phyloP scores from a whole-genome alignment of 345 rosid genomes.

The Ceriops decandra region DNA sequence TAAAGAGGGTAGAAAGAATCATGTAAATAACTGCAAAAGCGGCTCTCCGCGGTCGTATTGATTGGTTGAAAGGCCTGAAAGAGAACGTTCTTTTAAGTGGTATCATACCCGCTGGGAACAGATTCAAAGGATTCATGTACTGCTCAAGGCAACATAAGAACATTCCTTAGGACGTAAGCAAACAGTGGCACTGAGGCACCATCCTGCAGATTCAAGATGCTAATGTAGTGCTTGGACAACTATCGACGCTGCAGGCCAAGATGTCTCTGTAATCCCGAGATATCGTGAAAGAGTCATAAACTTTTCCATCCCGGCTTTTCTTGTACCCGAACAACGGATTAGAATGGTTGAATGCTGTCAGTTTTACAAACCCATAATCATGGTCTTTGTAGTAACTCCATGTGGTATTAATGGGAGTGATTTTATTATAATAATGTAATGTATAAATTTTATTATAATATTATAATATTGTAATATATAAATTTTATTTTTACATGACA shows the following conservation, averaged over 20 bases:
- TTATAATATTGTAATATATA: too few species aligned
- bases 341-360: slow-evolving; percentile 54
- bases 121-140: neutral
- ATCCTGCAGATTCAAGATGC: slow-evolving; percentile 37
- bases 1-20: too few species aligned
- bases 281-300: slow-evolving; percentile 55
- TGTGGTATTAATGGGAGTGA: slow-evolving; percentile 36
- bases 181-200: too few species aligned
- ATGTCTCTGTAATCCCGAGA: slow-evolving; percentile 47
- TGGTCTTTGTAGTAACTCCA: slow-evolving; percentile 59
- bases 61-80: slow-evolving; percentile 21
- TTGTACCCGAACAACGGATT: slow-evolving; percentile 56
- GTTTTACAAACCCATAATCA: slow-evolving; percentile 44
- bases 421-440: too few species aligned
- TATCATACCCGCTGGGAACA: neutral
- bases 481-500: too few species aligned
- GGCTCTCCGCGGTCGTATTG: slow-evolving; percentile 3
- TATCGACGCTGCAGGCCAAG: slow-evolving; percentile 50
- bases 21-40: slow-evolving; percentile 7
- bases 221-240: slow-evolving; percentile 55
- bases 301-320: slow-evolving; percentile 70
- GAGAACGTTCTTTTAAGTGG: slow-evolving; percentile 1
- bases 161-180: neutral
- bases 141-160: slow-evolving; percentile 4
- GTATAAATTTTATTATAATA: too few species aligned